Conservation (phyloP, 495 filamentous ascomycete species). For the Neurospora discreta region DNA sequence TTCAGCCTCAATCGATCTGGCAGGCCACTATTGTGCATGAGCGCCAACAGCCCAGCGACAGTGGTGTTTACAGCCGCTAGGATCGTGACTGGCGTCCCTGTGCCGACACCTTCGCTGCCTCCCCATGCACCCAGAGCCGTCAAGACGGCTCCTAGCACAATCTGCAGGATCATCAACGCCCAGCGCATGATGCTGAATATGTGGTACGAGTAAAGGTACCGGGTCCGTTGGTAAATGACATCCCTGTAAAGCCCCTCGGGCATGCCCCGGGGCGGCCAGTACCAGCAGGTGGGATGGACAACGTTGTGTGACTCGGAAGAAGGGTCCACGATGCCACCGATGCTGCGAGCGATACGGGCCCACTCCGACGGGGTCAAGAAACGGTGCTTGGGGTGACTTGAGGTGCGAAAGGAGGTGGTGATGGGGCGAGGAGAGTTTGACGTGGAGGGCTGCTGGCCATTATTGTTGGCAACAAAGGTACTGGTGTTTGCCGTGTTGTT, state of each 20-base stretch:
- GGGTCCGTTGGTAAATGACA: conserved; percentile 28
- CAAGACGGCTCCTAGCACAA: conserved; percentile 32
- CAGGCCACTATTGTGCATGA: conserved; percentile 41
- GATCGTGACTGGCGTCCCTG: conserved; percentile 28
- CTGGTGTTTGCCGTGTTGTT: neutral
- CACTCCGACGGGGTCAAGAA: conserved; percentile 32
- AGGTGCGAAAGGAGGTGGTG: neutral
- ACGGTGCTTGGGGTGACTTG: conserved; percentile 6
- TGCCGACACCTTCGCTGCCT: conserved; percentile 8
- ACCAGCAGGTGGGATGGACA: conserved; percentile 28
- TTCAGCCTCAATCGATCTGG: conserved; percentile 37
- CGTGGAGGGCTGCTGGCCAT: neutral
- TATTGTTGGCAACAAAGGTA: neutral
- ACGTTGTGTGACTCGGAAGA: conserved; percentile 28
- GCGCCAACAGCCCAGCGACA: conserved; percentile 35
- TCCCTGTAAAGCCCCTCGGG: conserved; percentile 34
- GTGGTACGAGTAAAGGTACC: conserved; percentile 26
- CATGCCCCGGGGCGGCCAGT: conserved; percentile 36
- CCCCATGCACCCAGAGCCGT: conserved; percentile 32
- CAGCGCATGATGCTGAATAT: conserved; percentile 24
- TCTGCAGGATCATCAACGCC: conserved; percentile 32
- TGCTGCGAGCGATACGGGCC: conserved; percentile 32
- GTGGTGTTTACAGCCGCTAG: conserved; percentile 39
- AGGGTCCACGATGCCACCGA: conserved; percentile 31
- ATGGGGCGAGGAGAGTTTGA: neutral